Percentiles rank a stretch among this genome's conserved stretches.
phyloP scores from a whole-genome alignment of 768 basidiomycete species.

The Pleurotus platypus region DNA sequence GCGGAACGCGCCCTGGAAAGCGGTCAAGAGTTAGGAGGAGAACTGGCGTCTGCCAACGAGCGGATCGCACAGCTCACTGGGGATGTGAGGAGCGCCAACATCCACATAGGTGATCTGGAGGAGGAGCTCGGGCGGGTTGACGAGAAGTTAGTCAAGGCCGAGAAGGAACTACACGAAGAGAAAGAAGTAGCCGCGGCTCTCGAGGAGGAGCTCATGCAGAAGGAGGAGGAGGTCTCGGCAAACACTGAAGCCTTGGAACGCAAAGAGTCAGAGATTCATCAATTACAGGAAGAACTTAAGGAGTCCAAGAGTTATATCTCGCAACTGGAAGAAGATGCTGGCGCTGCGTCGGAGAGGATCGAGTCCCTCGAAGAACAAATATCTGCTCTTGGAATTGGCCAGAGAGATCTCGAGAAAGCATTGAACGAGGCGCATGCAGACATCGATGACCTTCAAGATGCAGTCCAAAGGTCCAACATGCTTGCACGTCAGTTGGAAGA shows the following conservation, averaged over 20 bases:
- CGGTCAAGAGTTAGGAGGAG: constrained; percentile 66
- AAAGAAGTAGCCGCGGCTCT: constrained; percentile 38
- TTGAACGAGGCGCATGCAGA: constrained; percentile 47
- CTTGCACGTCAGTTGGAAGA: constrained; percentile 68
- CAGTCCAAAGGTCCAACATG: constrained; percentile 48
- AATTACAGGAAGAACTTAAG: constrained; percentile 33
- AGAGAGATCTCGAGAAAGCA: constrained; percentile 38
- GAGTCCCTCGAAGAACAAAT: constrained; percentile 57
- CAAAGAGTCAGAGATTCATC: constrained; percentile 26
- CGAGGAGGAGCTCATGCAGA: constrained; percentile 38
- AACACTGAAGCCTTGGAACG: constrained; percentile 31
- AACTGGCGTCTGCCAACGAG: constrained; percentile 63
- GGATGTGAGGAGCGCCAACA: constrained; percentile 58
- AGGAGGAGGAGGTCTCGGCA: constrained; percentile 32
- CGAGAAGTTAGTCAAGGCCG: constrained; percentile 48
- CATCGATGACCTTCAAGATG: constrained; percentile 48
- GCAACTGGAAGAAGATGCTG: constrained; percentile 63
- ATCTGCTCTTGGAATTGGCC: constrained; percentile 25
- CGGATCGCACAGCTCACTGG: constrained; percentile 49
- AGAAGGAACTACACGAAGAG: constrained; percentile 55
- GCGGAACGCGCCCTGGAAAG: constrained; percentile 62
- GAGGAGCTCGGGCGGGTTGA: constrained; percentile 54
- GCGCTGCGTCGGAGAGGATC: constrained; percentile 45
- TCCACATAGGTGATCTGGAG: constrained; percentile 58
- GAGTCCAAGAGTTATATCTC: constrained; percentile 46